These are phyloP conservation scores for Lindgomyces ingoldianus DNA, from an alignment of 495 filamentous ascomycete species.

Conservation along the genomic window DNA sequence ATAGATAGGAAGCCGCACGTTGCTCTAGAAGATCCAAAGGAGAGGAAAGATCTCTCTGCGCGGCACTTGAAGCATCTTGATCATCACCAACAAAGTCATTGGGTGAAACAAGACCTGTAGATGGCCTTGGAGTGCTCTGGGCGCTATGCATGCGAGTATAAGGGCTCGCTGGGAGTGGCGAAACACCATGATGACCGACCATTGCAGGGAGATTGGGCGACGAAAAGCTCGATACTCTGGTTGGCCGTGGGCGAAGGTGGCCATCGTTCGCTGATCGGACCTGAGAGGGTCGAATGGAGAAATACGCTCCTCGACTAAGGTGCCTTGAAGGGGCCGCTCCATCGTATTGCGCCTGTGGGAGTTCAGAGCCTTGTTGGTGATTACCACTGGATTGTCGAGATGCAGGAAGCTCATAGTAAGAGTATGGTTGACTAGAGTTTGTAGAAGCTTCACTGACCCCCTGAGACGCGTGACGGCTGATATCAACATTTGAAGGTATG, in stretches of 20 bases:
- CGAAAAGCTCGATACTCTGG: conserved; percentile 18
- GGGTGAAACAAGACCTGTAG: conserved; percentile 13
- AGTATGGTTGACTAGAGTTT: conserved; percentile 23
- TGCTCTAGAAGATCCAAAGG: conserved; percentile 29
- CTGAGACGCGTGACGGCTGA: not conserved
- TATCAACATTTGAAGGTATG: not conserved
- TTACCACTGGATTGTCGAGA: conserved; percentile 27
- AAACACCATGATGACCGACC: conserved; percentile 12
- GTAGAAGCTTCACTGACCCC: conserved; percentile 19
- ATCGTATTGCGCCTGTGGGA: conserved; percentile 29
- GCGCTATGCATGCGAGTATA: conserved; percentile 10
- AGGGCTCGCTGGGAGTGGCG: conserved; percentile 22
- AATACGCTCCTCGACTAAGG: conserved; percentile 10
- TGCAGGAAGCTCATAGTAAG: conserved; percentile 25
- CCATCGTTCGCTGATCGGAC: not conserved
- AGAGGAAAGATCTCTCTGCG: conserved; percentile 24
- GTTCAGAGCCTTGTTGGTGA: conserved; percentile 4
- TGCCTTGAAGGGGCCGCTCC: conserved; percentile 22
- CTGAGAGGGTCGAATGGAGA: conserved; percentile 20
- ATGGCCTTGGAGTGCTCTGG: conserved; percentile 7
- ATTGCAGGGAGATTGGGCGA: conserved; percentile 13
- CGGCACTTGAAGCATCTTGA: conserved; percentile 16
- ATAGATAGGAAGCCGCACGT: conserved; percentile 22
- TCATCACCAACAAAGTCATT: conserved; percentile 16
- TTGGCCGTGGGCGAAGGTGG: not conserved